Percentiles rank a stretch among this genome's conserved stretches.
These are phyloP conservation scores for Nicotiana knightiana DNA, from an alignment of 257 asterid genomes.

Conservation along the genomic window DNA sequence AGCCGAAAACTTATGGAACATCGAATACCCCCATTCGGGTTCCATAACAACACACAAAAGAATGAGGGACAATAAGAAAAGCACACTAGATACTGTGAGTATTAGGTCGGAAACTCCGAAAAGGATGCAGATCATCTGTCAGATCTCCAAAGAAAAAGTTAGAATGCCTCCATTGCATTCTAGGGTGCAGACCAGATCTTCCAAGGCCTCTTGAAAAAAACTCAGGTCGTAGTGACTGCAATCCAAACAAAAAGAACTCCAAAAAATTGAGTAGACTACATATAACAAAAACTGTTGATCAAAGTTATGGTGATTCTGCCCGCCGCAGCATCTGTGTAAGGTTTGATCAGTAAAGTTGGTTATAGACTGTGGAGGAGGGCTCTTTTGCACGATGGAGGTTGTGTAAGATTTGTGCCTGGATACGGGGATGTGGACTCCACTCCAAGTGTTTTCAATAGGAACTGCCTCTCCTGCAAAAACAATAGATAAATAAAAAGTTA, in stretches of 20 bases:
- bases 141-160: slow-evolving; percentile 42
- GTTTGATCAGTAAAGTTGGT: slow-evolving; percentile 30
- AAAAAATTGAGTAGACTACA: slow-evolving; percentile 33
- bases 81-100: slow-evolving; percentile 40
- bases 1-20: slow-evolving; percentile 47
- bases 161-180: slow-evolving; percentile 70
- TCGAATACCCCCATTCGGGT: slow-evolving; percentile 48
- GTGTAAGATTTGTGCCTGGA: slow-evolving; percentile 48
- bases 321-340: slow-evolving; percentile 20
- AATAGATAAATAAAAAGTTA: not conserved
- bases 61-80: slow-evolving; percentile 44
- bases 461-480: slow-evolving; percentile 87
- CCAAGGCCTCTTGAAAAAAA: slow-evolving; percentile 63
- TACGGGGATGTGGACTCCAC: slow-evolving; percentile 55
- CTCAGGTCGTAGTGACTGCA: slow-evolving; percentile 61
- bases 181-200: slow-evolving; percentile 62
- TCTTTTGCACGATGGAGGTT: slow-evolving; percentile 92
- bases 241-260: slow-evolving; percentile 44
- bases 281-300: slow-evolving; percentile 25
- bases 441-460: slow-evolving; percentile 87
- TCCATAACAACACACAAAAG: slow-evolving; percentile 58
- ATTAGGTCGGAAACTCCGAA: slow-evolving; percentile 33
- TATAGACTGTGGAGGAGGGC: slow-evolving; percentile 93
- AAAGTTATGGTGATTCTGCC: slow-evolving; percentile 31
- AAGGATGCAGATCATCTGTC: slow-evolving; percentile 47